A percentile compares a stretch with the other conserved stretches of the same genome.
phyloP scores from a whole-genome alignment of 768 basidiomycete species.

The Floccularia luteovirens region DNA sequence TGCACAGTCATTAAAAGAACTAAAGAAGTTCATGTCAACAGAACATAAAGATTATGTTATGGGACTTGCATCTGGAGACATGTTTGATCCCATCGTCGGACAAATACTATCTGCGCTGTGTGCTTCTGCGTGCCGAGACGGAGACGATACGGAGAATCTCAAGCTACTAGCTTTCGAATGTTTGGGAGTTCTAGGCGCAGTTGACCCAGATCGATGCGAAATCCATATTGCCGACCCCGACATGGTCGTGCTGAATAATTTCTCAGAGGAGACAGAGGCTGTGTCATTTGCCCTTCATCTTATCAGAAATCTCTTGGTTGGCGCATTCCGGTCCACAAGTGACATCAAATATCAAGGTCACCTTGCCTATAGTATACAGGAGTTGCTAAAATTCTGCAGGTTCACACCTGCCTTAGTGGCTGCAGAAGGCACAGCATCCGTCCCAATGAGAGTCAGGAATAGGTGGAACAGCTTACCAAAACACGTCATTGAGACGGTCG shows the following conservation, averaged over 20 bases:
- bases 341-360: conserved; percentile 88
- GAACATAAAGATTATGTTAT: conserved; percentile 47
- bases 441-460: conserved; percentile 59
- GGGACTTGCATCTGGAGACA: conserved; percentile 71
- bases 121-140: conserved; percentile 67
- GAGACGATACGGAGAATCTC: conserved; percentile 62
- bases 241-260: conserved; percentile 76
- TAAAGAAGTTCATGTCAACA: conserved; percentile 54
- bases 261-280: conserved; percentile 70
- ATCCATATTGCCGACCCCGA: conserved; percentile 47
- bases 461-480: conserved; percentile 79
- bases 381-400: conserved; percentile 79
- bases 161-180: conserved; percentile 79
- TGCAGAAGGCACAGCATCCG: conserved; percentile 35
- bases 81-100: conserved; percentile 74
- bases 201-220: conserved; percentile 91
- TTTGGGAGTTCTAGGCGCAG: conserved; percentile 85
- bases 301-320: conserved; percentile 78
- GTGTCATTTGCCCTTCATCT: conserved; percentile 79
- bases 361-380: conserved; percentile 88
- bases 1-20: conserved; percentile 64
- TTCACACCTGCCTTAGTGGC: conserved; percentile 75
- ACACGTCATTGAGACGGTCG: conserved; percentile 77
- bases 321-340: conserved; percentile 87
- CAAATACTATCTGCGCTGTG: conserved; percentile 62